These are phyloP conservation scores for Hypomontagnella monticulosa DNA, from an alignment of 495 filamentous ascomycete species.

Conservation along the genomic window DNA sequence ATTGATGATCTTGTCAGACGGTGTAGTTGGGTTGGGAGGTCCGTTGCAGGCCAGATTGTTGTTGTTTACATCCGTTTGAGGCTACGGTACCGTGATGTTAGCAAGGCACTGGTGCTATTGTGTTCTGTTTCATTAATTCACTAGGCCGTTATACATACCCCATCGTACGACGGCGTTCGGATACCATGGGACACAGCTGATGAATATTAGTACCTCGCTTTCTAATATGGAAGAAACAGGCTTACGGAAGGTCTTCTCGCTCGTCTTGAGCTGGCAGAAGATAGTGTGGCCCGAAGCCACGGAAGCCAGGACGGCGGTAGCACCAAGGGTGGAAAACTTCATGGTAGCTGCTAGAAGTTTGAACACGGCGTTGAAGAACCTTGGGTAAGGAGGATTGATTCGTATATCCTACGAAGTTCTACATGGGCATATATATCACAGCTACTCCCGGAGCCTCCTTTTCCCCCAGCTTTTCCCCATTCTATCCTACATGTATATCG, in stretches of 20 bases:
- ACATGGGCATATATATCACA: constrained; percentile 20
- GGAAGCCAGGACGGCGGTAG: constrained; percentile 28
- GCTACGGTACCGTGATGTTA: constrained; percentile 35
- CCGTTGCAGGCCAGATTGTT: constrained; percentile 65
- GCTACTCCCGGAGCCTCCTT: constrained; percentile 5
- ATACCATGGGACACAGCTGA: constrained; percentile 47
- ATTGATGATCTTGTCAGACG: constrained; percentile 56
- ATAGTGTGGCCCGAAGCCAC: constrained; percentile 55
- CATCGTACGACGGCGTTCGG: constrained; percentile 53
- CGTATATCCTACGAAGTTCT: background rate
- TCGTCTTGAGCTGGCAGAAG: constrained; percentile 52
- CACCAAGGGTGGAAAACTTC: constrained; percentile 29
- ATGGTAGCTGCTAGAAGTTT: constrained; percentile 12
- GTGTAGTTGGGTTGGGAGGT: constrained; percentile 61
- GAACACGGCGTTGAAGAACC: background rate
- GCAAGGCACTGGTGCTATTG: background rate
- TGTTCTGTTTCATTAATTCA: background rate
- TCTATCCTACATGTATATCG: constrained; percentile 8
- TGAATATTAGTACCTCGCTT: constrained; percentile 5
- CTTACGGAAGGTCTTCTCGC: constrained; percentile 39
- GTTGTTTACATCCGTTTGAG: constrained; percentile 62
- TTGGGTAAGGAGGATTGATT: background rate
- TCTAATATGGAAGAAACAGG: background rate
- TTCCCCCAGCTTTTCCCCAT: constrained; percentile 10
- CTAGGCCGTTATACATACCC: constrained; percentile 30